Evolutionary conservation across 371 early-diverging fungal species (phyloP).

Genomic region (Rhizopus sp.): DNA sequence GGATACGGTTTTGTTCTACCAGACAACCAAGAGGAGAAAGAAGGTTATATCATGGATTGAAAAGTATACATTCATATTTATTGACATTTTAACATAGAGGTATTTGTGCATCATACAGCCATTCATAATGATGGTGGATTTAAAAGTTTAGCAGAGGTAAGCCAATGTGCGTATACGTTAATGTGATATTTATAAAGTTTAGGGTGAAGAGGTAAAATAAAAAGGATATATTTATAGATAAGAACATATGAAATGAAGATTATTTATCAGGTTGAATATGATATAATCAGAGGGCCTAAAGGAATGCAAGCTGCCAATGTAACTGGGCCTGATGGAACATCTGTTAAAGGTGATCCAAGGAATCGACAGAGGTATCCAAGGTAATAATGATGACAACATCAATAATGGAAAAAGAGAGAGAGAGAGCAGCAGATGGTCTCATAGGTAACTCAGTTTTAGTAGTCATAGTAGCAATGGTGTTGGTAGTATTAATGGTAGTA

Average conservation of each 20-base stretch:
- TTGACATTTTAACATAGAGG: constrained; percentile 28
- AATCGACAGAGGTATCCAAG: constrained; percentile 24
- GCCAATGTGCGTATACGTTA: not conserved
- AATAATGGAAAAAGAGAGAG: constrained; percentile 3
- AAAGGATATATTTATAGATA: not conserved
- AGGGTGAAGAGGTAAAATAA: constrained; percentile 51
- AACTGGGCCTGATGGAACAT: constrained; percentile 72
- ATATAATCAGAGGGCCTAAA: constrained; percentile 78
- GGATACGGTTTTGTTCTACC: constrained; percentile 90
- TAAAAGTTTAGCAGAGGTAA: constrained; percentile 81
- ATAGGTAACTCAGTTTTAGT: not conserved
- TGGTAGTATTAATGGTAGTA: not conserved
- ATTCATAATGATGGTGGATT: constrained; percentile 86
- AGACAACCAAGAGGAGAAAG: constrained; percentile 22
- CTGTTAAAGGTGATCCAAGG: constrained; percentile 76
- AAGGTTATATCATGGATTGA: too few species aligned
- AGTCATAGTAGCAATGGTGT: constrained; percentile 6
- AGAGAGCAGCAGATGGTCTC: not conserved
- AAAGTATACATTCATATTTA: not conserved
- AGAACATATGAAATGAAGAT: not conserved
- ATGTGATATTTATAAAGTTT: constrained; percentile 3
- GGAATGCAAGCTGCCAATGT: constrained; percentile 86
- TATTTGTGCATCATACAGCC: constrained; percentile 90
- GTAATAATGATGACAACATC: constrained; percentile 3
- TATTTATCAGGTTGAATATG: constrained; percentile 72